Base-by-base conservation (phyloP, 169 alveolate species). In the Sarcocystis neurona region DNA sequence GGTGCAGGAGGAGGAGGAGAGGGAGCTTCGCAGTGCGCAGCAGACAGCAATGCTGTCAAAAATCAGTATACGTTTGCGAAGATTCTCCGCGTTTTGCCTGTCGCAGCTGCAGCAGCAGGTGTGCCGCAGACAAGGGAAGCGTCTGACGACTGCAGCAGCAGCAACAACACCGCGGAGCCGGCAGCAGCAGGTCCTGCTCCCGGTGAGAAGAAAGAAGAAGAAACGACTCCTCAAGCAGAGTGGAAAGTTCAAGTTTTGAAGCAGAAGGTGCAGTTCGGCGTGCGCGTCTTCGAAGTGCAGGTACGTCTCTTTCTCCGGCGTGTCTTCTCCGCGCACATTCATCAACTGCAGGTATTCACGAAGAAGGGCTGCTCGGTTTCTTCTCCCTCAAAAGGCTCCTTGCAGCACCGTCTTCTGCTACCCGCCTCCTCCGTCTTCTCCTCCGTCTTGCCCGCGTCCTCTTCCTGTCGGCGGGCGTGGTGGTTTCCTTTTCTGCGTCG, bases 231-330 rank as follows among this genome's bases (percentile, higher is more conserved):
- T n/a, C n/a, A n/a, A n/a, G n/a, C n/a, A n/a, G n/a, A 63, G 34
- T 74, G 85, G 85, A 74, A 77, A 4, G 32, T 50, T 18, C 87
- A 74, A 74, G 88, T 89, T 37, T 70, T 89, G 63, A 89, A 82
- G 80, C 92, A 89, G 50, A 89, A 77, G 34, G 88, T 89, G n/a
- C 86, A 80, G 48, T 66, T 77, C 63, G 88, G 90, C 27, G 37
- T 75, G 39, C 72, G 87, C 30, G 58, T 87, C 32, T 89, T 79
- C 68, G 92, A 89, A 63, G 84, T 89, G 20, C 92, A 87, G 87
- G 91, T 87, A 43, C 30, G 70, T 44, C 56, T 4, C 4, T 63
- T 63, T 63, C 75, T 5, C n/a, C 34, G n/a, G n/a, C 75, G 10
- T 37, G 34, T 5, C 10, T 37, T 5, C 75, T 15, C 66, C 30